Evolutionary conservation across 1,284 basidiomycete species (phyloP).

Genomic region (Sparassis latifolia): DNA sequence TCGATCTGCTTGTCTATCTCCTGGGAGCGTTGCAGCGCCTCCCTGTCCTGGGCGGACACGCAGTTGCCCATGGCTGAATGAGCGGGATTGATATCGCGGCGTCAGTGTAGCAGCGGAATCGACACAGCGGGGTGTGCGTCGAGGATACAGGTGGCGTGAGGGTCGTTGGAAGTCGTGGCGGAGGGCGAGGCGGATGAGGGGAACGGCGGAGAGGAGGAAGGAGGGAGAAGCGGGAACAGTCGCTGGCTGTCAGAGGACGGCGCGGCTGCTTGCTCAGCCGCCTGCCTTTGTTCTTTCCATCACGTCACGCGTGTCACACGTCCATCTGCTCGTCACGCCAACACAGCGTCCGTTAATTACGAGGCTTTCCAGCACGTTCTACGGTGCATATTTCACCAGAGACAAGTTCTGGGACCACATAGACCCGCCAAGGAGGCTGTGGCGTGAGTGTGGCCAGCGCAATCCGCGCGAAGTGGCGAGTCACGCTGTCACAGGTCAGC

Average conservation of each 20-base stretch:
- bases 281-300: conserved; percentile 7
- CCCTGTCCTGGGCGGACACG: conserved; percentile 50
- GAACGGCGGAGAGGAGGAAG: neutral
- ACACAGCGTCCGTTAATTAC: neutral
- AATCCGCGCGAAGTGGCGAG: neutral
- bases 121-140: neutral
- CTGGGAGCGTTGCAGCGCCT: conserved; percentile 61
- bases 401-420: neutral
- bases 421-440: neutral
- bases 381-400: neutral
- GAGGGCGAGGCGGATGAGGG: neutral
- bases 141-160: neutral
- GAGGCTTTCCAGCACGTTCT: neutral
- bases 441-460: neutral
- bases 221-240: neutral
- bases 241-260: neutral
- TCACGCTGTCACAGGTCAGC: neutral
- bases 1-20: conserved; percentile 69
- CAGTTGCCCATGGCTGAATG: conserved; percentile 55
- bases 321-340: neutral
- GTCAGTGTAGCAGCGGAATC: neutral
- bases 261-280: conserved; percentile 4
- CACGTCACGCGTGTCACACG: conserved; percentile 1
- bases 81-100: neutral
- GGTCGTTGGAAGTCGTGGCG: neutral